Conservation (phyloP, 2,329 filamentous ascomycete species). For the Leptographium lundbergii region DNA sequence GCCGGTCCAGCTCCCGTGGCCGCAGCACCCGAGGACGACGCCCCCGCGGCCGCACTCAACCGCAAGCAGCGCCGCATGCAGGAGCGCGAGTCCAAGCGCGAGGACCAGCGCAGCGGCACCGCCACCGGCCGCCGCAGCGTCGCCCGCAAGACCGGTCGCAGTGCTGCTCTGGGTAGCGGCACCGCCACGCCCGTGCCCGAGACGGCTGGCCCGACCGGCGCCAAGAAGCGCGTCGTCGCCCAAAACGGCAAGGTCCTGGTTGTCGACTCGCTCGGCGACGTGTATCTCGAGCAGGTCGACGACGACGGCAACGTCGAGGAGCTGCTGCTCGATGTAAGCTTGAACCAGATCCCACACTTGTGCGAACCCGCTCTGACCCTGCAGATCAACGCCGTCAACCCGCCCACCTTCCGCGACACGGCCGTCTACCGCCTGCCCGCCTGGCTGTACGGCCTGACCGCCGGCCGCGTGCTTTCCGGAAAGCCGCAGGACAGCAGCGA, state of each 20-base stretch:
- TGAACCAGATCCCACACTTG: too few relatives aligned
- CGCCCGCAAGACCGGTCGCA: constrained; percentile 23
- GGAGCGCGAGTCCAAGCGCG: constrained; percentile 70
- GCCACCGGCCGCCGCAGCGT: constrained; percentile 15
- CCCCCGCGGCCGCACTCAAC: constrained; percentile 46
- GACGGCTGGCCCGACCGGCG: constrained; percentile 48
- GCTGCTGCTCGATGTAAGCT: constrained; percentile 77
- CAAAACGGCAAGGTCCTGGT: constrained; percentile 93
- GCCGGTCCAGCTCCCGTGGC: constrained; percentile 46
- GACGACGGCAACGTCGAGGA: constrained; percentile 76
- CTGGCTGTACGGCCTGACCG: constrained; percentile 51
- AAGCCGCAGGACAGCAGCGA: constrained; percentile 18
- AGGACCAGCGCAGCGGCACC: constrained; percentile 36
- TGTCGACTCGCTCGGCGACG: constrained; percentile 82
- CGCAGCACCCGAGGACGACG: constrained; percentile 33
- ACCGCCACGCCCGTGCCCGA: constrained; percentile 14
- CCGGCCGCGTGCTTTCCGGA: constrained; percentile 35
- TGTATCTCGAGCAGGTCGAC: constrained; percentile 86
- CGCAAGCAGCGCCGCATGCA: constrained; percentile 78
- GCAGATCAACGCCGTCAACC: constrained; percentile 64
- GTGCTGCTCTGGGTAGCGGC: constrained; percentile 16
- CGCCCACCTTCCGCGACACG: constrained; percentile 70
- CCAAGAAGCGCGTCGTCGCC: constrained; percentile 77
- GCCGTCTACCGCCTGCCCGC: constrained; percentile 67
- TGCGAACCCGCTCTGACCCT: not conserved